phyloP scores from a whole-genome alignment of 345 rosid genomes.

The Populus deltoides region DNA sequence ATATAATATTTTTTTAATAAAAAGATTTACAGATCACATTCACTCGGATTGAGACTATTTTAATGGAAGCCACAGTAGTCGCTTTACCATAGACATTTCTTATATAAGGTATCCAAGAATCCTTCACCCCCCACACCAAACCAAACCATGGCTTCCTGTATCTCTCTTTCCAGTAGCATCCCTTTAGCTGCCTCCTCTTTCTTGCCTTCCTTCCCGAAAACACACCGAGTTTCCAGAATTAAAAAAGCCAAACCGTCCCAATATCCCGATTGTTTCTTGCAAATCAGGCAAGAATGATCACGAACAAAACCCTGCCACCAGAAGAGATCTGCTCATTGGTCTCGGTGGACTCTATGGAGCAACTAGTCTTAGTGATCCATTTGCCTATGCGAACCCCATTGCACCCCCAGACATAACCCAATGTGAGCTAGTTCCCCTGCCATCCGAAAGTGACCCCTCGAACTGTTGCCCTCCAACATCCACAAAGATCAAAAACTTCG shows the following conservation, averaged over 20 bases:
- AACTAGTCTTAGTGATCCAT: slow-evolving; percentile 22
- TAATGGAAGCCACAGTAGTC: no score
- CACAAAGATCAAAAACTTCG: no score
- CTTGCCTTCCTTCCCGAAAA: slow-evolving; percentile 14
- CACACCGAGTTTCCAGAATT: slow-evolving; percentile 23
- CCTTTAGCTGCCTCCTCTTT: neutral
- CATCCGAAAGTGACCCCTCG: neutral
- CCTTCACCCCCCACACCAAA: slow-evolving; percentile 2
- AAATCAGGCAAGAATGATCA: slow-evolving; percentile 23
- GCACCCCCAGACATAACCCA: slow-evolving; percentile 27
- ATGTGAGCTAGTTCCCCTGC: slow-evolving; percentile 25
- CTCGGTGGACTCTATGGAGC: no score
- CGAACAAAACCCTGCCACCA: slow-evolving; percentile 17
- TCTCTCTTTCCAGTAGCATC: neutral
- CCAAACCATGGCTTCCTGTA: slow-evolving; percentile 15
- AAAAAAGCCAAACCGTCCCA: slow-evolving; percentile 1
- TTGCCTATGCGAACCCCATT: slow-evolving; percentile 38
- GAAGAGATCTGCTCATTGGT: slow-evolving; percentile 45
- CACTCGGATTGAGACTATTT: no score
- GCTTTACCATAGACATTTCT: no score
- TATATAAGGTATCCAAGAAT: no score
- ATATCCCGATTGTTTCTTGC: slow-evolving; percentile 22
- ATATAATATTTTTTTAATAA: no score
- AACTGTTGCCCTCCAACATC: no score
- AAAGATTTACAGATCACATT: no score